Evolutionary conservation across 2,329 filamentous ascomycete genomes (phyloP).

Genomic region (Fusarium duplospermum): DNA sequence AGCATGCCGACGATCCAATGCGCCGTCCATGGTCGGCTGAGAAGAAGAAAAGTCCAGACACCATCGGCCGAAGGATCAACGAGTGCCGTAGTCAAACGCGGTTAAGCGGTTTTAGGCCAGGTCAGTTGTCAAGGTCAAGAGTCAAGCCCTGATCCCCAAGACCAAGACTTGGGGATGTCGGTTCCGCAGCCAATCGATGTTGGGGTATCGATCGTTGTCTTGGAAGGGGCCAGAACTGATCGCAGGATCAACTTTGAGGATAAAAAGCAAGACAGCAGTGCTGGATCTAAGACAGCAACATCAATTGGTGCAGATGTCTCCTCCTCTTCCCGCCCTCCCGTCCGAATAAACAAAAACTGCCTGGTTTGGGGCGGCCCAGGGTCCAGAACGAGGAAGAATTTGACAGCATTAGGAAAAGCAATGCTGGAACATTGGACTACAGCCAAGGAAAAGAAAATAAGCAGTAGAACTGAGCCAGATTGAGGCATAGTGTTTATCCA

Average conservation of each 20-base stretch:
- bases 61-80: slow-evolving; percentile 27
- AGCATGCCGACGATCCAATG: slow-evolving; percentile 3
- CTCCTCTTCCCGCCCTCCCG: slow-evolving; percentile 10
- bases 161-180: slow-evolving; percentile 14
- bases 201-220: slow-evolving; percentile 28
- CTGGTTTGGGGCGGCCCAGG: slow-evolving; percentile 6
- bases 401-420: slow-evolving; percentile 31
- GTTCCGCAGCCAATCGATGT: slow-evolving; percentile 26
- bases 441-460: slow-evolving; percentile 32
- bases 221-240: slow-evolving; percentile 27
- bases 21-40: slow-evolving; percentile 17
- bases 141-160: slow-evolving; percentile 24
- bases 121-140: slow-evolving; percentile 25
- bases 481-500: slow-evolving; percentile 34
- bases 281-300: slow-evolving; percentile 32
- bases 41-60: slow-evolving; percentile 20
- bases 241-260: slow-evolving; percentile 7
- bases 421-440: slow-evolving; percentile 17
- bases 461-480: slow-evolving; percentile 30
- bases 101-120: slow-evolving; percentile 32
- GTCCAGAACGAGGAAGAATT: slow-evolving; percentile 11
- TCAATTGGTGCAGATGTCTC: slow-evolving; percentile 21
- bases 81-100: slow-evolving; percentile 28
- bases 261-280: slow-evolving; percentile 27
- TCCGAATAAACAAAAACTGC: slow-evolving; percentile 6